phyloP scores from a whole-genome alignment of 1,284 basidiomycete genomes.

The Malassezia globosa region DNA sequence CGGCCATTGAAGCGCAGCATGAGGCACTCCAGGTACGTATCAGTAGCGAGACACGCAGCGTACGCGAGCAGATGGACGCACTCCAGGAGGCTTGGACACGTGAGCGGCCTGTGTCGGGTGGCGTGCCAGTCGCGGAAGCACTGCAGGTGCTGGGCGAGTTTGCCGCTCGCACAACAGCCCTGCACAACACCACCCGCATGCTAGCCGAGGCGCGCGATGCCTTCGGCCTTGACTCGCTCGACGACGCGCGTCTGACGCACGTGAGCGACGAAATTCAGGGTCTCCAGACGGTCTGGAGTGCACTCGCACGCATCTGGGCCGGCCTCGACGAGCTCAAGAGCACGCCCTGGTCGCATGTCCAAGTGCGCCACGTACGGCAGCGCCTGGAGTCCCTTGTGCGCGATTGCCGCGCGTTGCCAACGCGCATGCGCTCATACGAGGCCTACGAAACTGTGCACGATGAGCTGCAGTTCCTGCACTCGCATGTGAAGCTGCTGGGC shows the following conservation, averaged over 20 bases:
- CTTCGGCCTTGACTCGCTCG: slow-evolving; percentile 77
- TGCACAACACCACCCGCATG: slow-evolving; percentile 85
- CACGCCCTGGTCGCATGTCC: slow-evolving; percentile 68
- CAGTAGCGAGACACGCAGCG: slow-evolving; percentile 93
- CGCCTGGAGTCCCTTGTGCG: slow-evolving; percentile 76
- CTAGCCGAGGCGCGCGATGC: slow-evolving; percentile 93
- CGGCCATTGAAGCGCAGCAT: slow-evolving; percentile 93
- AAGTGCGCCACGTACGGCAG: slow-evolving; percentile 85
- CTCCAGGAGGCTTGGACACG: slow-evolving; percentile 87
- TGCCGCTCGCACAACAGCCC: slow-evolving; percentile 73
- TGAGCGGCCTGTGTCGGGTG: slow-evolving; percentile 87
- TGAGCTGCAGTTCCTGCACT: slow-evolving; percentile 68
- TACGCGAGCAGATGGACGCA: slow-evolving; percentile 59
- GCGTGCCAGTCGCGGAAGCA: slow-evolving; percentile 83
- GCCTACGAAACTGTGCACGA: slow-evolving; percentile 98
- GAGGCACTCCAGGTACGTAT: slow-evolving; percentile 95
- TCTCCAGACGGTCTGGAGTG: slow-evolving; percentile 96
- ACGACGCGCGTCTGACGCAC: slow-evolving; percentile 80
- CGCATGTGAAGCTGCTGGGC: slow-evolving; percentile 74
- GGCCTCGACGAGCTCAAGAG: slow-evolving; percentile 83
- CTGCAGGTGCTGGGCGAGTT: slow-evolving; percentile 91
- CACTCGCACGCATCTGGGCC: slow-evolving; percentile 89
- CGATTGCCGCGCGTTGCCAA: slow-evolving; percentile 96
- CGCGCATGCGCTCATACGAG: slow-evolving; percentile 94
- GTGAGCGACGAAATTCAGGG: slow-evolving; percentile 90